These are phyloP conservation scores for Celoporthe dispersa DNA, from an alignment of 2,329 filamentous ascomycete genomes.

Conservation along the genomic window DNA sequence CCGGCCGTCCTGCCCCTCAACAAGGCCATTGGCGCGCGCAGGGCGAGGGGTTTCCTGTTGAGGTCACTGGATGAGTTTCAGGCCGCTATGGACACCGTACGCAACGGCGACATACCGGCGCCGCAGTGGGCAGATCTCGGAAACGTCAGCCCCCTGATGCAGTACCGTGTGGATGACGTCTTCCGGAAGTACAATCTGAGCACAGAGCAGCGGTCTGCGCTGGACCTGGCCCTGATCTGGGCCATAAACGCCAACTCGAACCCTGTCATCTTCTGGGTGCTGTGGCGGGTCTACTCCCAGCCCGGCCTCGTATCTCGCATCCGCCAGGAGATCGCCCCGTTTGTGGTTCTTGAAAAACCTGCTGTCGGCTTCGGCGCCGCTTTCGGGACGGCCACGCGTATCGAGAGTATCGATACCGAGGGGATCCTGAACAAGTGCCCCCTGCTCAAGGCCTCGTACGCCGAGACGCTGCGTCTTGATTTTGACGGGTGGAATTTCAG, in stretches of 20 bases:
- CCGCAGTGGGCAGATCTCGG: slow-evolving; percentile 44
- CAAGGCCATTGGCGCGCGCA: slow-evolving; percentile 39
- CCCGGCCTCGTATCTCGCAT: slow-evolving; percentile 44
- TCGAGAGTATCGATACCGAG: slow-evolving; percentile 43
- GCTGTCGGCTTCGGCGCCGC: slow-evolving; percentile 42
- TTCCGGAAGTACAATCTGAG: slow-evolving; percentile 36
- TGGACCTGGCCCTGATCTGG: slow-evolving; percentile 44
- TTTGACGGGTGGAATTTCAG: slow-evolving; percentile 41
- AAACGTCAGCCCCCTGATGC: slow-evolving; percentile 42
- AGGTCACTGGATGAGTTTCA: slow-evolving; percentile 41
- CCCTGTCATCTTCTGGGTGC: slow-evolving; percentile 45
- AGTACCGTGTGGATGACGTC: slow-evolving; percentile 33
- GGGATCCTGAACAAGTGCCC: slow-evolving; percentile 43
- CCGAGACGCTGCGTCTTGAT: slow-evolving; percentile 47
- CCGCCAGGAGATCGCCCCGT: slow-evolving; percentile 44
- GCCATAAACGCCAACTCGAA: slow-evolving; percentile 45
- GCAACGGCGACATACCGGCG: slow-evolving; percentile 39
- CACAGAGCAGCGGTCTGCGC: slow-evolving; percentile 39
- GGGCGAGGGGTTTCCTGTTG: slow-evolving; percentile 38
- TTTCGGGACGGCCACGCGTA: slow-evolving; percentile 41
- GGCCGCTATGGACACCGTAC: slow-evolving; percentile 41
- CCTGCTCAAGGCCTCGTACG: slow-evolving; percentile 44
- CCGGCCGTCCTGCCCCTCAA: slow-evolving; percentile 42
- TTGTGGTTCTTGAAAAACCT: slow-evolving; percentile 40
- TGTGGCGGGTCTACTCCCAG: slow-evolving; percentile 47